Evolutionary conservation across 164 flowering plant species (phyloP).

Genomic region (Vitis labrusca): DNA sequence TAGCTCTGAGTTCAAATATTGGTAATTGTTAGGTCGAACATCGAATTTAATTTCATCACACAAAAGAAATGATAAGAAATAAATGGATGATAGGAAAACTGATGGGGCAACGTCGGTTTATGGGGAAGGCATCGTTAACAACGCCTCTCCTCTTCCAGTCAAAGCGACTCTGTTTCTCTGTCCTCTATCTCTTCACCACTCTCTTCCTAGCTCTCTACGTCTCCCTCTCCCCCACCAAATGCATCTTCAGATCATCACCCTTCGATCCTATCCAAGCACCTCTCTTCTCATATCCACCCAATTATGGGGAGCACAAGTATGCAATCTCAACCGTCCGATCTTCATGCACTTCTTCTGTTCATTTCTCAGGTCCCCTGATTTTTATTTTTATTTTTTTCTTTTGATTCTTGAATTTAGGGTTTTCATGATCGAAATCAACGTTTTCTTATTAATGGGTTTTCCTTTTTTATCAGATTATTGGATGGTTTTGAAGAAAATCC

Average conservation of each 20-base stretch:
- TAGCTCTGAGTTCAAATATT: too few species aligned
- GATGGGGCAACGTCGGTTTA: slow-evolving; percentile 4
- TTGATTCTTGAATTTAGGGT: neutral
- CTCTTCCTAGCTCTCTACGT: slow-evolving; percentile 60
- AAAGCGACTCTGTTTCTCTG: slow-evolving; percentile 71
- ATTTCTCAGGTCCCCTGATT: slow-evolving; percentile 57
- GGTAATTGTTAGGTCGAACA: too few species aligned
- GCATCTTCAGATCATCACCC: slow-evolving; percentile 69
- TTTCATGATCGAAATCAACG: neutral
- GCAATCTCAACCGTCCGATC: slow-evolving; percentile 70
- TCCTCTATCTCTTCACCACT: slow-evolving; percentile 59
- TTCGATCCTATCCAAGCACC: slow-evolving; percentile 67
- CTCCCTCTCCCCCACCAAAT: slow-evolving; percentile 61
- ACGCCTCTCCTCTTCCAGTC: slow-evolving; percentile 67
- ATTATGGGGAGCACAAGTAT: slow-evolving; percentile 87
- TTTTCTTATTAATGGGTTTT: slow-evolving; percentile 12
- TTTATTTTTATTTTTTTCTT: neutral
- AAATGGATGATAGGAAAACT: neutral
- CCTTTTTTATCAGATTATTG: slow-evolving; percentile 54
- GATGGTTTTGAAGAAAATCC: slow-evolving; percentile 53
- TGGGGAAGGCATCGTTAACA: slow-evolving; percentile 36
- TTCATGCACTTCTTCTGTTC: slow-evolving; percentile 73
- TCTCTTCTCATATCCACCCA: slow-evolving; percentile 74
- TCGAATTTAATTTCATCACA: too few species aligned
- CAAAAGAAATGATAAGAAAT: neutral